Evolutionary conservation across 805 yeast genomes (phyloP), one percentile per base, ranked within the genome.

Genomic region (Yamadazyma olivae): DNA sequence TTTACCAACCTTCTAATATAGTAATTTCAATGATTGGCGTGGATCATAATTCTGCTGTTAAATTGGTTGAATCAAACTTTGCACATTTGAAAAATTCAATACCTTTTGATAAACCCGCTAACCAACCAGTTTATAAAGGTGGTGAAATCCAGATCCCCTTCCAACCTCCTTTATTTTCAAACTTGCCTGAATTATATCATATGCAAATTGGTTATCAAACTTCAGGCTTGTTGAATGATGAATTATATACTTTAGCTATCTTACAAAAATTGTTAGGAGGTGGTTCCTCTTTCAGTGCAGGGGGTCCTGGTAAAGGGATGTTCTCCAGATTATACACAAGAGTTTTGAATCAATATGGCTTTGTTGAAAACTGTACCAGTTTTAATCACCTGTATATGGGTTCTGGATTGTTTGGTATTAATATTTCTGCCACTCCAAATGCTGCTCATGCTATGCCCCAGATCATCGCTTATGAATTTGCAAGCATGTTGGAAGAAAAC

Each of bases 241-340:
- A 93, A 50, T 79, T 90, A 29, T 93, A 93, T 53, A 95, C 95
- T 1, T 67, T 89, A 26, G 96, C 98, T 2, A 80, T 89, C 1
- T 69, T 93, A 39, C 98, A 93, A 57, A 87, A 90, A 41, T 68
- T 91, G 16, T 66, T 93, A 10, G 99, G 99, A 28, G 97, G 98
- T 24, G 99, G 98, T 39, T 95, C 96, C 4, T 89, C 98, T 1
- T 93, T 93, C 55, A 82, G 95, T 14, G 98, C 99, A 7, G 99
- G 99, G 46, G 99, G 99, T 0, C 99, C 99, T 13, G 99, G 99
- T 36, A 93, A 93, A 61, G 99, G 99, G 3, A 90, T 93, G 98
- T 93, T 89, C 57, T 87, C 96, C 3, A 74, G 98, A 40, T 75
- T 95, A 17, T 93, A 89, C 66, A 87, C 96, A 0, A 79, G 89